Evolutionary conservation across 176 grass and related monocot species (phyloP).

Genomic region (Zizania latifolia): DNA sequence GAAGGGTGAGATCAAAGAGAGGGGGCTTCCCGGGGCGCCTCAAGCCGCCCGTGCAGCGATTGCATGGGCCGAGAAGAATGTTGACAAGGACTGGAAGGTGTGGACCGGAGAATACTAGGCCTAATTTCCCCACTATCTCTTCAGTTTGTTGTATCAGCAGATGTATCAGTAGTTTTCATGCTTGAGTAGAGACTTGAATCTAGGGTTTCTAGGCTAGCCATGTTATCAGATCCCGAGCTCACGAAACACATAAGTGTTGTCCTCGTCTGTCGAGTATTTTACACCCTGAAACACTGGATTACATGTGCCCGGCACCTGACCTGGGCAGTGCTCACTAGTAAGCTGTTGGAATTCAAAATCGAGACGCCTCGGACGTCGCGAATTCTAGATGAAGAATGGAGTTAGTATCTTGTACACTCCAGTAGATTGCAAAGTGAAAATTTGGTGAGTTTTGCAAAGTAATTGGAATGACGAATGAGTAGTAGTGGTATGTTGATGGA

Average conservation of each 20-base stretch:
- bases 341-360: conserved; percentile 14
- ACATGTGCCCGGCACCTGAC: conserved; percentile 46
- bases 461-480: too few relatives aligned
- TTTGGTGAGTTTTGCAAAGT: not conserved
- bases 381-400: conserved; percentile 13
- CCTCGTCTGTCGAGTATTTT: conserved; percentile 32
- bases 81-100: conserved; percentile 77
- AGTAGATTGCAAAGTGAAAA: not conserved
- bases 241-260: not conserved
- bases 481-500: not conserved
- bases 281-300: not conserved
- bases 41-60: conserved; percentile 66
- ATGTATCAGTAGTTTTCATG: not conserved
- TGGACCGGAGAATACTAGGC: conserved; percentile 59
- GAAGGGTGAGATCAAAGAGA: conserved; percentile 56
- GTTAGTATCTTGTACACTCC: not conserved
- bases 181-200: conserved; percentile 4
- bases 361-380: not conserved
- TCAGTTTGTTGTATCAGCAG: not conserved
- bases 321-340: not conserved
- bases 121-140: not conserved
- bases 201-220: conserved; percentile 20
- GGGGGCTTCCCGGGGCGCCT: conserved; percentile 57
- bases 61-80: conserved; percentile 74
- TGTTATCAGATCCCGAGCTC: not conserved